These are phyloP conservation scores for Trypanosoma platydactyli DNA, from an alignment of 208 protist genomes.

Conservation along the genomic window DNA sequence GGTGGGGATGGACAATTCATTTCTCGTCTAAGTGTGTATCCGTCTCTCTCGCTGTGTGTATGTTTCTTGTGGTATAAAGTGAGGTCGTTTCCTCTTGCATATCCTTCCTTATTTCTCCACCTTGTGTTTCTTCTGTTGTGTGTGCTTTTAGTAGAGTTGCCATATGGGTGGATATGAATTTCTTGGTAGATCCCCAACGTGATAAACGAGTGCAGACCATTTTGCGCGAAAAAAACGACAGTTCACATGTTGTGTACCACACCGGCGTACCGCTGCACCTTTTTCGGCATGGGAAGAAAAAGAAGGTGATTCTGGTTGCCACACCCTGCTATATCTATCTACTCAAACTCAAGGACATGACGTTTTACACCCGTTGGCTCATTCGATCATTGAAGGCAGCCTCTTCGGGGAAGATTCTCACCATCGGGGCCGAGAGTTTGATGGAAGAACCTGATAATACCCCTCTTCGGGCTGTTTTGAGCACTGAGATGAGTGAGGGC, in stretches of 20 bases:
- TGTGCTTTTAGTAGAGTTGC: too few species aligned
- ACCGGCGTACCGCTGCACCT: slow-evolving; percentile 47
- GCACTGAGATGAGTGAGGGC: not conserved
- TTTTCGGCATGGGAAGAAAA: slow-evolving; percentile 40
- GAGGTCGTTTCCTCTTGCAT: not conserved
- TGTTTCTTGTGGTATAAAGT: not conserved
- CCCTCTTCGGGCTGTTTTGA: not conserved
- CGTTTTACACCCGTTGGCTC: slow-evolving; percentile 75
- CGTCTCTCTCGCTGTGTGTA: not conserved
- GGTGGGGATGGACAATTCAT: too few species aligned
- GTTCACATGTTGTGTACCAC: slow-evolving; percentile 67
- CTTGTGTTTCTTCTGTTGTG: not conserved
- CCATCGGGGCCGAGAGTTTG: slow-evolving; percentile 17
- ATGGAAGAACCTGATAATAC: not conserved
- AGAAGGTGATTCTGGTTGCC: slow-evolving; percentile 63
- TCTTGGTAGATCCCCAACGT: not conserved
- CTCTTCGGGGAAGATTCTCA: slow-evolving; percentile 19
- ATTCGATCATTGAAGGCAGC: slow-evolving; percentile 60
- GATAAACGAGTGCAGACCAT: slow-evolving; percentile 58
- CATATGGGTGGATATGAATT: slow-evolving; percentile 5
- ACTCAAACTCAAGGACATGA: slow-evolving; percentile 70
- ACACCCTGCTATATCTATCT: slow-evolving; percentile 84
- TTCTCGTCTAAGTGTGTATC: too few species aligned
- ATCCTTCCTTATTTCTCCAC: not conserved
- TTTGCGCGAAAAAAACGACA: slow-evolving; percentile 72